phyloP scores from a whole-genome alignment of 208 protist genomes.

The Leishmania aethiopica region DNA sequence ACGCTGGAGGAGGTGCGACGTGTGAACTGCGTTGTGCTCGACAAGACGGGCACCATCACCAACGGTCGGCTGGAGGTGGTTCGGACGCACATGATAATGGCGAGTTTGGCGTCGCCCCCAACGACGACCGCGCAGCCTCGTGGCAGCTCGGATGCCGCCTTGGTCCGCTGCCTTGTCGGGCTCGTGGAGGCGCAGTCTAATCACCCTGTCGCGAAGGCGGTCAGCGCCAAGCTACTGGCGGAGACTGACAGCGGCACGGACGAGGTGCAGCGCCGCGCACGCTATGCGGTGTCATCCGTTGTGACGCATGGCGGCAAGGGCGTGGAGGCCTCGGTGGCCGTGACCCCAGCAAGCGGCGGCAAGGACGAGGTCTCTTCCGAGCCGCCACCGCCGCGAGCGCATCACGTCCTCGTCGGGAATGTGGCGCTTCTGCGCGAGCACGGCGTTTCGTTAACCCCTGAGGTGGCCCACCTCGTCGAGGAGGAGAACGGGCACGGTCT shows the following conservation, averaged over 20 bases:
- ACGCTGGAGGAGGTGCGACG: conserved; percentile 87
- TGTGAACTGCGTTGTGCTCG: conserved; percentile 91
- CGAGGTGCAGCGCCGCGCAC: conserved; percentile 2
- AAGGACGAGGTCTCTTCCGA: neutral
- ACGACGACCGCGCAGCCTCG: neutral
- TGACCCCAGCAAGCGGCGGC: conserved; percentile 5
- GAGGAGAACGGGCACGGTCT: conserved; percentile 40
- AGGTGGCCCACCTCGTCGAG: conserved; percentile 31
- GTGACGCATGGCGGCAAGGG: conserved; percentile 58
- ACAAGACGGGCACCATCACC: conserved; percentile 99
- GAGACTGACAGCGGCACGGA: conserved; percentile 7
- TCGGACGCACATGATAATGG: conserved; percentile 16
- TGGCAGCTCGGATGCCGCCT: conserved; percentile 1
- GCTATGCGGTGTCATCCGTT: conserved; percentile 39
- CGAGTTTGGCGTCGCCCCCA: neutral
- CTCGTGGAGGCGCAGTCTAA: conserved; percentile 69
- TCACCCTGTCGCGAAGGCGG: conserved; percentile 91
- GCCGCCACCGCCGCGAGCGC: conserved; percentile 1
- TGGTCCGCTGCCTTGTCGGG: conserved; percentile 36
- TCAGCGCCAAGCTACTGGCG: conserved; percentile 35
- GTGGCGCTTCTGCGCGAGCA: conserved; percentile 47
- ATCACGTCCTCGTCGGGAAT: conserved; percentile 81
- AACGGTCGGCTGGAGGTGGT: conserved; percentile 87
- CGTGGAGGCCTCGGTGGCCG: conserved; percentile 44
- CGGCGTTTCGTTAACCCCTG: conserved; percentile 33